These are phyloP conservation scores for Moesziomyces globuligerus DNA, from an alignment of 1,284 basidiomycete genomes.

Conservation along the genomic window DNA sequence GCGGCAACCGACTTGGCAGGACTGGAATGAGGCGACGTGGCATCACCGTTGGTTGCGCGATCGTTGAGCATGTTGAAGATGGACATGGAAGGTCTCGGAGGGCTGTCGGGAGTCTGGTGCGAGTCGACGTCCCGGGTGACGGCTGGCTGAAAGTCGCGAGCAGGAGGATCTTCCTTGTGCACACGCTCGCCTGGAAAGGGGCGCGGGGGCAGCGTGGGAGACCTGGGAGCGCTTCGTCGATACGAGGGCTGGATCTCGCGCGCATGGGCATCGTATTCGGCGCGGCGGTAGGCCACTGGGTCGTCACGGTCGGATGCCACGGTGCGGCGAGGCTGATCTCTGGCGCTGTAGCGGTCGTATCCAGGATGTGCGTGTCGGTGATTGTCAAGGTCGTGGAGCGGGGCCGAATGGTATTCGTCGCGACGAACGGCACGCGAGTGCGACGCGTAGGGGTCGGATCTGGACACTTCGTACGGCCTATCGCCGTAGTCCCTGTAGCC, in stretches of 20 bases:
- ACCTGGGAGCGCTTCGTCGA: conserved; percentile 27
- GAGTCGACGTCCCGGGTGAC: conserved; percentile 20
- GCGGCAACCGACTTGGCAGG: conserved; percentile 22
- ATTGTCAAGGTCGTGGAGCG: conserved; percentile 21
- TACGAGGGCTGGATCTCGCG: conserved; percentile 52
- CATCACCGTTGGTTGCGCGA: conserved; percentile 27
- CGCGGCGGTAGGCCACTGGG: conserved; percentile 20
- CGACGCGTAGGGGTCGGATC: conserved; percentile 22
- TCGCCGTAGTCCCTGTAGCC: conserved; percentile 18
- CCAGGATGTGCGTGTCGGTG: conserved; percentile 15
- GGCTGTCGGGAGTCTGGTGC: conserved; percentile 27
- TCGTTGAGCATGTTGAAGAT: conserved; percentile 56
- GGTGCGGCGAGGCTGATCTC: conserved; percentile 15
- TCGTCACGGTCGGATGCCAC: conserved; percentile 10
- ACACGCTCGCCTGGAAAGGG: conserved; percentile 8
- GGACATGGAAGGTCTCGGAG: conserved; percentile 47
- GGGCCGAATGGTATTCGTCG: conserved; percentile 14
- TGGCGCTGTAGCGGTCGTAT: conserved; percentile 27
- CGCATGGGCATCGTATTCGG: conserved; percentile 29
- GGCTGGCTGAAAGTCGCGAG: conserved; percentile 13
- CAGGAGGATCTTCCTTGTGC: conserved; percentile 7
- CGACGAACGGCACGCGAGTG: conserved; percentile 18
- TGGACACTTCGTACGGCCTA: conserved; percentile 14
- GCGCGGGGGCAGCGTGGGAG: conserved; percentile 19
- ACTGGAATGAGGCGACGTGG: conserved; percentile 23